A percentile compares a stretch with the other conserved stretches of the same genome.
phyloP scores from a whole-genome alignment of 192 early-diverging fungal species.

The Obelidium mucronatum region DNA sequence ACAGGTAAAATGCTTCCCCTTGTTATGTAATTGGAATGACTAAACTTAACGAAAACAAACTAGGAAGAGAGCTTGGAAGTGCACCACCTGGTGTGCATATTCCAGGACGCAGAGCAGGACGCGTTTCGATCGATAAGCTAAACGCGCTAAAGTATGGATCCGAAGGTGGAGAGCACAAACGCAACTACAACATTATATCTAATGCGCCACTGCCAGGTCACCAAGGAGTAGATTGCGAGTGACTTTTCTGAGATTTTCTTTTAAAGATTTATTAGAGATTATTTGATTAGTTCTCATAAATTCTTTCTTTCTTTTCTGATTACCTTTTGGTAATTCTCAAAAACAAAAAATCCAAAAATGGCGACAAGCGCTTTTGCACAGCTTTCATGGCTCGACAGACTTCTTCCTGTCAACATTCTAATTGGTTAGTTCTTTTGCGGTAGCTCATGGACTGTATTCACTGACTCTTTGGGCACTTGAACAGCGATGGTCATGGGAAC shows the following conservation, averaged over 20 bases:
- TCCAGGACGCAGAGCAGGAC: slow-evolving; percentile 29
- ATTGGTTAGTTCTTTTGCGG: neutral
- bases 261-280: no score
- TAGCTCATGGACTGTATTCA: neutral
- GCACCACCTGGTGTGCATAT: slow-evolving; percentile 13
- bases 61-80: slow-evolving; percentile 4
- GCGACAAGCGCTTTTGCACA: no score
- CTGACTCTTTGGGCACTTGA: neutral
- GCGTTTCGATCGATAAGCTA: slow-evolving; percentile 52
- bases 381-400: slow-evolving; percentile 37
- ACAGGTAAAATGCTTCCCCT: slow-evolving; percentile 38
- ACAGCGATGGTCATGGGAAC: slow-evolving; percentile 64
- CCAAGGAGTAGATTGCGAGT: no score
- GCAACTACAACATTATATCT: slow-evolving; percentile 51
- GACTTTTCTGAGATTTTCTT: no score
- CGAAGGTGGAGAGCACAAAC: slow-evolving; percentile 18
- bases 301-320: no score
- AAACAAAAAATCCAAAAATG: no score
- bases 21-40: neutral
- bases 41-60: neutral
- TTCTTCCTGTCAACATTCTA: slow-evolving; percentile 34
- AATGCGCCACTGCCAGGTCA: slow-evolving; percentile 27
- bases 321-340: no score
- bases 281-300: no score
- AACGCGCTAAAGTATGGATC: slow-evolving; percentile 35